Base-by-base conservation (phyloP, 2,329 filamentous ascomycete species). In the Colletotrichum graminicola region DNA sequence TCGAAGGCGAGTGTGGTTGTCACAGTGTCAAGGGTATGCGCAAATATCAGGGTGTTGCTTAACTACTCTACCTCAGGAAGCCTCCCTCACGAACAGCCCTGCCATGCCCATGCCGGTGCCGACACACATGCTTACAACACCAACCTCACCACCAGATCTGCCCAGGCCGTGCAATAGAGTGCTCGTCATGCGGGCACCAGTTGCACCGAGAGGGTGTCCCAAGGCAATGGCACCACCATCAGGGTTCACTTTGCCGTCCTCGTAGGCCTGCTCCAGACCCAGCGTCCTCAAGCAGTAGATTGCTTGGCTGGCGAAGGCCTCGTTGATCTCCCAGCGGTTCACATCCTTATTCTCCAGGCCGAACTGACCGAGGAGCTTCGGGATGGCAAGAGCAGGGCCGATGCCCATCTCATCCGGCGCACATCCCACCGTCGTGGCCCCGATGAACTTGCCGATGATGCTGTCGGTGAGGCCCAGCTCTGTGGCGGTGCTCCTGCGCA, bases 221-320 rank as follows among this genome's bases (percentile, higher is more conserved):
- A 98, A 83, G n/a, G 95, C 95, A 80, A 98, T 97, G 2, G 95
- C 95, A 41, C 95, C 95, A 72, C 95, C 95, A 76, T 97, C 94
- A 0, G 94, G 94, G 82, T 98, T 98, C 23, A 98, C 92, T 82
- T 88, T 91, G 10, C 89, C 89, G 66, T 88, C 82, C 75, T 91
- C 87, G 83, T 85, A 90, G 75, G 77, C 89, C 77, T 83, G 79
- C 79, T 90, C 90, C 26, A 95, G 83, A 0, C 91, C 92, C 14
- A 96, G 79, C 76, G 90, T 87, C 72, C 94, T 84, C 56, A 95
- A 83, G 76, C 92, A 95, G 82, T 97, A 87, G 6, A 92, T 81
- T 1, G 88, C 85, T 81, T 92, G 90, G 76, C 88, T 90, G 3
- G 90, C 90, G 80, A 92, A 92, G 8, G 90, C 90, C 87, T 98